Base-by-base conservation (phyloP, 1,284 basidiomycete species). In the Kwoniella shivajii region DNA sequence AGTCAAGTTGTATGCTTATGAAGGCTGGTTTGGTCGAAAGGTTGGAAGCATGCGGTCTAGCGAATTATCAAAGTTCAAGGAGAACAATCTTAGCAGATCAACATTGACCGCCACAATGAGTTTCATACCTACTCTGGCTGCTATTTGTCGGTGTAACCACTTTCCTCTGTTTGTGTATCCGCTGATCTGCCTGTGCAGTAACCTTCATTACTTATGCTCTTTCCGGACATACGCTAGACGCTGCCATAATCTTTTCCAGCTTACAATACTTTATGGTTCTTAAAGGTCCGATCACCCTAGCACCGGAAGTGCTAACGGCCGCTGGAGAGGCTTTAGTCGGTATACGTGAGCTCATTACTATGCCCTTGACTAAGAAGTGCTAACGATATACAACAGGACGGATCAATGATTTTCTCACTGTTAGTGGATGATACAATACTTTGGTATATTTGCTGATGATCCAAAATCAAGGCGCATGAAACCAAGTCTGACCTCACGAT, bases 131-230 rank as follows among this genome's bases (percentile, higher is more conserved):
- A 81, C 86, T 6, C 67, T 89, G 18, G 88, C 88, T 0, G 82
- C 87, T 5, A 82, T 90, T 20, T 73, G 68, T 69, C 49, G 64
- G 68, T 60, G 16, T 26, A 18, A 10, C 4, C 24, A 6, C 6
- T n/a, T 18, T 29, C 31, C 1, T 3, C 22, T n/a, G n/a, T n/a
- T n/a, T n/a, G 2, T 11, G 24, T 16, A 34, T 22, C 20, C 29
- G 18, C 41, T 43, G 46, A 37, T 24, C 48, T 43, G 31, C 16
- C 30, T 2, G 3, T 49, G 0, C 39, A 65, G 65, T 90, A 52
- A 86, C 88, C 3, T 90, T 92, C 72, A 84, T 91, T 66, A 86
- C 86, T 0, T 90, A 89, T 69, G 81, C 82, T 1, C 75, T 86
- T 6, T 84, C 81, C 22, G 86, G 86, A 0, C 85, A 90, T 69